These are phyloP conservation scores for Thalassiosira gravida DNA, from an alignment of 352 stramenopile genomes.

Conservation along the genomic window DNA sequence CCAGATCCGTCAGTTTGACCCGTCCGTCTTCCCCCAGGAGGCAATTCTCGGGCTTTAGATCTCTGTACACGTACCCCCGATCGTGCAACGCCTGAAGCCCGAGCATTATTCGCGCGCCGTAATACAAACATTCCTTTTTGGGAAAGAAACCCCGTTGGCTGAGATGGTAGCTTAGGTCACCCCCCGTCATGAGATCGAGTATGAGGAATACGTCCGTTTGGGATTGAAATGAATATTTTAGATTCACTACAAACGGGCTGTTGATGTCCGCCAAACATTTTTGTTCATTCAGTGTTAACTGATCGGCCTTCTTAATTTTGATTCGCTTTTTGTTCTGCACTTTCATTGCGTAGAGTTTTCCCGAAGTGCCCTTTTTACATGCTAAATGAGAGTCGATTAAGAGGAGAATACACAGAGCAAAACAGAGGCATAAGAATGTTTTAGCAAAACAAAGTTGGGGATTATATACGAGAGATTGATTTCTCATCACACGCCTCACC, in stretches of 20 bases:
- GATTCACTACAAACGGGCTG: slow-evolving; percentile 97
- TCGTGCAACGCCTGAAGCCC: slow-evolving; percentile 46
- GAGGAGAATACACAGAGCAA: too few relatives aligned
- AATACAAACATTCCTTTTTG: slow-evolving; percentile 64
- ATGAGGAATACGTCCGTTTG: slow-evolving; percentile 50
- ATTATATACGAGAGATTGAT: too few relatives aligned
- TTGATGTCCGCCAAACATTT: slow-evolving; percentile 85
- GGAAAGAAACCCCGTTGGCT: slow-evolving; percentile 57
- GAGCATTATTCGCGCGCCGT: slow-evolving; percentile 52
- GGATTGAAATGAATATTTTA: slow-evolving; percentile 91
- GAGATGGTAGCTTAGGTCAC: slow-evolving; percentile 58
- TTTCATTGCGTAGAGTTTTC: slow-evolving; percentile 92
- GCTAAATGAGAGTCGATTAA: too few relatives aligned
- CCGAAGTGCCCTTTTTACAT: too few relatives aligned
- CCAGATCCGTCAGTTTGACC: slow-evolving; percentile 60
- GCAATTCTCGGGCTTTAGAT: slow-evolving; percentile 66
- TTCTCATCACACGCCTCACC: too few relatives aligned
- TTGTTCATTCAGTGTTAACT: slow-evolving; percentile 87
- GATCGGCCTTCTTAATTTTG: slow-evolving; percentile 91
- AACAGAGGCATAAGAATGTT: too few relatives aligned
- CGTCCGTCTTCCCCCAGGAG: slow-evolving; percentile 58
- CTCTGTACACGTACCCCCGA: slow-evolving; percentile 48
- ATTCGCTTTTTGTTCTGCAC: slow-evolving; percentile 92
- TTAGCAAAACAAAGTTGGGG: too few relatives aligned
- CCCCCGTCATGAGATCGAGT: slow-evolving; percentile 59